Evolutionary conservation across 257 asterid species (phyloP), one percentile per base, ranked within the genome.

Genomic region (Ilex aquifolium): DNA sequence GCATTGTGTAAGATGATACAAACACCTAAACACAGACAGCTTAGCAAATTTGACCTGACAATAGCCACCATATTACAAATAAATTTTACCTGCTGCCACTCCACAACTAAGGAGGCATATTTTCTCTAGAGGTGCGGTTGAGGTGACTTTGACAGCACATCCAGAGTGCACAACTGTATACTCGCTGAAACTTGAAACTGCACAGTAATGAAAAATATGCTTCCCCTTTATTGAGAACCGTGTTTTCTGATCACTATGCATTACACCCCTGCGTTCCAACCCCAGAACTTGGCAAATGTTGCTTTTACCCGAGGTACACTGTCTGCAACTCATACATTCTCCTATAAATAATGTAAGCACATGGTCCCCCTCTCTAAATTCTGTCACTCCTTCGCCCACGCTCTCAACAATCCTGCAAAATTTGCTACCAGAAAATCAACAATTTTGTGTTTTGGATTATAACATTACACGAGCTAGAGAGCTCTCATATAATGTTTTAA

Each of bases 21-120:
- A 15, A 15, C 10, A 49, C 17, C 10, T 12, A 36, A 36, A 36
- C 8, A 36, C 8, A 36, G 42, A 36, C 6, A 4, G 42, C 5
- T 36, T 4, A 36, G 42, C 54, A 49, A 49, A 49, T 11, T n/a
- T 11, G 54, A 49, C 54, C 54, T 49, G 54, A 49, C 17, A 15
- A 49, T 12, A 12, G 10, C 5, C 10, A 49, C 14, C 54, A 49
- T 12, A 3, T 4, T 49, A 49, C 17, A 15, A 53, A 15, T 7
- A 15, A 53, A 53, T 21, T 53, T 59, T 81, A 89, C 98, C 98
- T 57, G 97, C 95, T 39, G 98, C 93, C 13, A 86, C 95, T 63
- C 98, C 98, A 79, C 98, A 92, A 69, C 98, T 92, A 36, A 92
- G 90, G 78, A 92, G 96, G 77, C 97, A 88, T 77, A 87, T 80